A percentile compares a stretch with the other conserved stretches of the same genome.
Conservation (phyloP, 192 early-diverging fungal species). For the Coemansia nantahalensis region DNA sequence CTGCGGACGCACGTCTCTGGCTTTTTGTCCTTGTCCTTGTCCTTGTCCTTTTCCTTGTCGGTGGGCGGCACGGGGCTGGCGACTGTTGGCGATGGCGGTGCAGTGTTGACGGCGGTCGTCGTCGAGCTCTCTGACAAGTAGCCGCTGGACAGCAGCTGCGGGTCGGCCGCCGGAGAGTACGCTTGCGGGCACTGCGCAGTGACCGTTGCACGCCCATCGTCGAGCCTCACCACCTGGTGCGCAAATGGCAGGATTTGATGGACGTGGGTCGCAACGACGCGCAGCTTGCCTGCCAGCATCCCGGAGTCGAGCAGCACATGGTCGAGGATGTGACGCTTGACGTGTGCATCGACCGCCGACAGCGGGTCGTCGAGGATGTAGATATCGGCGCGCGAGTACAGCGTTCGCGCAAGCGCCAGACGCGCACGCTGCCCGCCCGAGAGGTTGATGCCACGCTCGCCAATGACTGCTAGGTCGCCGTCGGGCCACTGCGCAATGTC, state of each 20-base stretch:
- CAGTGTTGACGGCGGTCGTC: too few relatives aligned
- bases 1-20: too few relatives aligned
- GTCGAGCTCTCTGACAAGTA: too few relatives aligned
- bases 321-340: slow-evolving; percentile 57
- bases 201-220: slow-evolving; percentile 53
- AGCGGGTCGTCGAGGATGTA: slow-evolving; percentile 78
- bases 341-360: slow-evolving; percentile 72
- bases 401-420: too few relatives aligned
- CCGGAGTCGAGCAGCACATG: slow-evolving; percentile 46
- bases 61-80: too few relatives aligned
- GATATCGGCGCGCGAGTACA: slow-evolving; percentile 49
- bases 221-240: slow-evolving; percentile 64
- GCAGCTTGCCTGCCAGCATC: slow-evolving; percentile 61
- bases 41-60: too few relatives aligned
- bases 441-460: too few relatives aligned
- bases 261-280: slow-evolving; percentile 78
- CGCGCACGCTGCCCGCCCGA: too few relatives aligned
- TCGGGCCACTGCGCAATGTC: slow-evolving; percentile 19
- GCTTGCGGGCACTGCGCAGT: background rate
- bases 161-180: too few relatives aligned
- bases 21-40: too few relatives aligned
- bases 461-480: background rate
- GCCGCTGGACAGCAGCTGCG: too few relatives aligned
- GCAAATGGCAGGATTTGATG: slow-evolving; percentile 67
- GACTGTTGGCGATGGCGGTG: too few relatives aligned